A percentile compares a stretch with the other conserved stretches of the same genome.
Evolutionary conservation across 164 flowering plant genomes (phyloP).

Genomic region (Kingdonia uniflora): DNA sequence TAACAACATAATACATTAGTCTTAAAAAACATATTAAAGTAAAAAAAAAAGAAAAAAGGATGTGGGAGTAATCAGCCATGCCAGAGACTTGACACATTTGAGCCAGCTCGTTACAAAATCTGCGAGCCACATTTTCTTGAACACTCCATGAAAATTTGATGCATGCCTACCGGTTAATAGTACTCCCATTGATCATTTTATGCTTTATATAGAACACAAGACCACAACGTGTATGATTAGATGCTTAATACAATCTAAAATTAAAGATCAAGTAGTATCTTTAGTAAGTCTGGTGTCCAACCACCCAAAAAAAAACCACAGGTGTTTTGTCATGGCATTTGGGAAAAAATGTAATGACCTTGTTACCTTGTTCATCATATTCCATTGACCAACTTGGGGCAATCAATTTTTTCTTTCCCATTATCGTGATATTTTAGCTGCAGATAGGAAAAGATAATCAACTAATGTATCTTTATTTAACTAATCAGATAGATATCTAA

Average conservation of each 20-base stretch:
- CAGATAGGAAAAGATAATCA: slow-evolving; percentile 2
- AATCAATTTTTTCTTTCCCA: slow-evolving; percentile 73
- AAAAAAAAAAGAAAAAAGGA: neutral
- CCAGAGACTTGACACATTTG: slow-evolving; percentile 88
- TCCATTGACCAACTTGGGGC: slow-evolving; percentile 91
- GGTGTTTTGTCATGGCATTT: no score
- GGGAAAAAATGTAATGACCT: neutral
- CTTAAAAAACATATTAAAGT: neutral
- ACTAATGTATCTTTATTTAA: slow-evolving; percentile 3
- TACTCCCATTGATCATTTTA: slow-evolving; percentile 88
- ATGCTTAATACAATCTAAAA: neutral
- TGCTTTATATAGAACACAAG: slow-evolving; percentile 14
- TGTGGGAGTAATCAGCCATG: slow-evolving; percentile 35
- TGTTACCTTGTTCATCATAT: slow-evolving; percentile 79
- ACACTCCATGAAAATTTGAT: slow-evolving; percentile 73
- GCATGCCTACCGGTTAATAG: slow-evolving; percentile 65
- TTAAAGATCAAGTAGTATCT: no score
- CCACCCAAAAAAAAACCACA: neutral
- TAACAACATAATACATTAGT: no score
- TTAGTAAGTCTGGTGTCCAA: no score
- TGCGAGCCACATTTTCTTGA: slow-evolving; percentile 69
- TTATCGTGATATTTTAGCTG: slow-evolving; percentile 77
- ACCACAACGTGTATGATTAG: slow-evolving; percentile 2
- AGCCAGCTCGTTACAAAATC: slow-evolving; percentile 66
- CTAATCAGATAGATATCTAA: neutral